phyloP scores from a whole-genome alignment of 129 eudicot genomes.

The Pseudognaphalium luteoalbum region DNA sequence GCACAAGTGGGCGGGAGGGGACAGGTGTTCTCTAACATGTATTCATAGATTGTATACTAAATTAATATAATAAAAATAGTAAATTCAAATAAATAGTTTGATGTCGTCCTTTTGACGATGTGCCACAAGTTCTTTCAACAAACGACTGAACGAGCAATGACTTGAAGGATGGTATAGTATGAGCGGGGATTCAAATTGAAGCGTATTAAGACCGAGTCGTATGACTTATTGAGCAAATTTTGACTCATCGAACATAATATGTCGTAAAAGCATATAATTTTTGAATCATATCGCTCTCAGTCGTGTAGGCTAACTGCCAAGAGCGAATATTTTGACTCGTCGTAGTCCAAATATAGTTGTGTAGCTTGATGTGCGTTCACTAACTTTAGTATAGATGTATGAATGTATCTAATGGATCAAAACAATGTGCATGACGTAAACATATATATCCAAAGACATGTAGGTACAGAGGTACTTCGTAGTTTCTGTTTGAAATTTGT shows the following conservation, averaged over 20 bases:
- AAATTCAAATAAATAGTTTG: too few relatives aligned
- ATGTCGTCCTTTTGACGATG: neutral
- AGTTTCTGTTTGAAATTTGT: neutral
- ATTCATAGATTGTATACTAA: neutral
- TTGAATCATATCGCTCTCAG: neutral
- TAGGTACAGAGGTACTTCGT: neutral
- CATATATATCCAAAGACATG: neutral
- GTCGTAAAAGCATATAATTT: neutral
- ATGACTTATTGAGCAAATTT: neutral
- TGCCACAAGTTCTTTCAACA: neutral
- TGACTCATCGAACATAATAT: neutral
- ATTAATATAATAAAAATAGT: neutral
- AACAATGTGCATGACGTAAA: neutral
- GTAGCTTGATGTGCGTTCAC: neutral
- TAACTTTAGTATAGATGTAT: neutral
- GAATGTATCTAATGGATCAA: neutral
- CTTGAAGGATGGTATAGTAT: neutral
- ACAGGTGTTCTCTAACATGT: neutral
- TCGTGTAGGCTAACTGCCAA: neutral
- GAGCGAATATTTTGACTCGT: neutral
- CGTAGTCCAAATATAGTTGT: neutral
- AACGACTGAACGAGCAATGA: neutral
- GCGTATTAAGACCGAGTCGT: neutral
- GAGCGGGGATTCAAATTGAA: neutral
- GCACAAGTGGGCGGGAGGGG: neutral